These are phyloP conservation scores for Middelhovenomyces tepae DNA, from an alignment of 805 yeast species.

Conservation along the genomic window DNA sequence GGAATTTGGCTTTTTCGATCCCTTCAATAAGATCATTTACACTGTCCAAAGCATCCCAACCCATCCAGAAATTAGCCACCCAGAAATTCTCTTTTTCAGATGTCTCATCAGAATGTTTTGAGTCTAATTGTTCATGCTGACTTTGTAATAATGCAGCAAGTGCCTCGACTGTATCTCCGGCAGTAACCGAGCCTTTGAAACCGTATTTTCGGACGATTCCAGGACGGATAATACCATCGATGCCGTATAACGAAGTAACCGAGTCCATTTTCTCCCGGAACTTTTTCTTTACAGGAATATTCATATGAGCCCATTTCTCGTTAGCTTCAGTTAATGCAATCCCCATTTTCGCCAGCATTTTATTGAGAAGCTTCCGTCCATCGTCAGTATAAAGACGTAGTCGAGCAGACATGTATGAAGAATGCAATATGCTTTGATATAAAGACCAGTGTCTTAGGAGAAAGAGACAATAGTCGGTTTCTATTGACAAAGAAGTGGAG, in stretches of 20 bases:
- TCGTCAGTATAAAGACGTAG: conserved; percentile 84
- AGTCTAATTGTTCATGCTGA: conserved; percentile 13
- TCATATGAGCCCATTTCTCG: conserved; percentile 89
- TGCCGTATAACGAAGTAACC: conserved; percentile 65
- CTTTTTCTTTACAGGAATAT: conserved; percentile 64
- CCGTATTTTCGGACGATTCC: conserved; percentile 88
- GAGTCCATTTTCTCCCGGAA: conserved; percentile 59
- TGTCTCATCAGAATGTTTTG: conserved; percentile 15
- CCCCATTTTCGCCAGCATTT: conserved; percentile 95
- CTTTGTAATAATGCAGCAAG: conserved; percentile 71
- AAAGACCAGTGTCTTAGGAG: conserved; percentile 87
- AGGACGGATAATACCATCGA: conserved; percentile 72
- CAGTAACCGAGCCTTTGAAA: conserved; percentile 75
- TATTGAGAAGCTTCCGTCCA: conserved; percentile 78
- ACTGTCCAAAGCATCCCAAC: conserved; percentile 53
- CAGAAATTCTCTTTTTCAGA: conserved; percentile 49
- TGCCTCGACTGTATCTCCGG: conserved; percentile 89
- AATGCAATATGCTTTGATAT: conserved; percentile 82
- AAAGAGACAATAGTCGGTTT: conserved; percentile 78
- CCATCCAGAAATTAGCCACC: conserved; percentile 65
- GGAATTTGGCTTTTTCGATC: conserved; percentile 68
- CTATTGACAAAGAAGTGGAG: conserved; percentile 43
- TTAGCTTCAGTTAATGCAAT: conserved; percentile 80
- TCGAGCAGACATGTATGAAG: conserved; percentile 86
- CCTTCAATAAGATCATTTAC: conserved; percentile 58